Base-by-base conservation (phyloP, 2,329 filamentous ascomycete species). In the Lachnellula subtilissima region DNA sequence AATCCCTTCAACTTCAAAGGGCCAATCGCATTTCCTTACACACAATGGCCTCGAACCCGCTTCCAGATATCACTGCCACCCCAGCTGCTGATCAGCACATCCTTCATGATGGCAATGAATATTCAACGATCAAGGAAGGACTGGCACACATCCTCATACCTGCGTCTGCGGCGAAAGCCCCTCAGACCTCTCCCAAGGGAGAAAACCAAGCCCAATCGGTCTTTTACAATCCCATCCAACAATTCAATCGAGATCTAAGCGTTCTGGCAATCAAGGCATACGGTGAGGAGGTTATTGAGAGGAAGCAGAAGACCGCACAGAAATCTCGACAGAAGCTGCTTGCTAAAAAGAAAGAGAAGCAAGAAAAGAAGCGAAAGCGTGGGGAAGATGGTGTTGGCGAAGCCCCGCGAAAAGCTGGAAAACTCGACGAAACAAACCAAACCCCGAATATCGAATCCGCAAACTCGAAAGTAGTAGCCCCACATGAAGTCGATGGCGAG, bases 151-250 rank as follows among this genome's bases (percentile, higher is more conserved):
- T 89, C 56, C 76, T 89, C 12, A 80, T 85, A 12, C 84, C 85
- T 1, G 76, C 76, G 36, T 73, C 74, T 32, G 75, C 74, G 12
- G 73, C 76, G n/a, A 76, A 74, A 23, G 67, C 77, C 62, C 70
- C 75, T 62, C 69, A 80, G 72, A 63, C 71, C 2, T 72, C 60
- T 50, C 72, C 58, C 58, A 69, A 77, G 55, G 81, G 83, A 66
- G 76, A 80, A 57, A 81, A 85, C 51, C 79, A 84, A 64, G 78
- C 84, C 40, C 82, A 86, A 64, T 88, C 93, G 66, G 95, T 99
- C 54, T 99, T 99, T 70, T 99, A 99, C 80, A 99, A 99, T 66
- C 93, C 94, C 0, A 97, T 99, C 53, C 94, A 99, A 71, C 94
- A 99, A 70, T 99, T 97, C 78, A 99, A 99, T 73, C 88, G 95